Percentiles rank a stretch among this genome's conserved stretches.
Conservation (phyloP, 1,284 basidiomycete species). For the Heterobasidion parviporum region DNA sequence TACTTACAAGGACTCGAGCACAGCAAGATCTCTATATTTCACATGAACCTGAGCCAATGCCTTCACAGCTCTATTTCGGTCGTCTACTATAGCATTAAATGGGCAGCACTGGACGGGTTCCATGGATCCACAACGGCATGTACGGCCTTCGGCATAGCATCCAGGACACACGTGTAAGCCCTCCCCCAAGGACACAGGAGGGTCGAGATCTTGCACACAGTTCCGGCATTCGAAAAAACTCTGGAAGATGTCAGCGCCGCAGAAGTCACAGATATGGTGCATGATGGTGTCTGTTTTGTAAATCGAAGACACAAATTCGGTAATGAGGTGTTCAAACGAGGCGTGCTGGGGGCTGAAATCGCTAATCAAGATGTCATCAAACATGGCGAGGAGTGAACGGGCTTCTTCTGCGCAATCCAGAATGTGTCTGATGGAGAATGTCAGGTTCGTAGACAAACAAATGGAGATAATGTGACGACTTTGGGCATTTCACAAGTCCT, state of each 20-base stretch:
- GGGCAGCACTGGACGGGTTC: conserved; percentile 44
- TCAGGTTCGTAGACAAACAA: not conserved
- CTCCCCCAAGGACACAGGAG: conserved; percentile 20
- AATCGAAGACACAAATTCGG: conserved; percentile 4
- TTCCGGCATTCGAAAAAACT: conserved; percentile 62
- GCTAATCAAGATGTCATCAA: conserved; percentile 48
- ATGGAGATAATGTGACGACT: not conserved
- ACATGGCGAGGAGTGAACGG: conserved; percentile 34
- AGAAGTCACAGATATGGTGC: conserved; percentile 61
- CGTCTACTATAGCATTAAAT: conserved; percentile 26
- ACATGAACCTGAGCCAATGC: not conserved
- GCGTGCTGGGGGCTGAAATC: conserved; percentile 36
- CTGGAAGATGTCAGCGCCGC: conserved; percentile 69
- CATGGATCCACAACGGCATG: conserved; percentile 54
- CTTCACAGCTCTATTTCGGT: conserved; percentile 30
- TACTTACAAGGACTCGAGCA: not conserved
- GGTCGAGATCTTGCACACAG: conserved; percentile 24
- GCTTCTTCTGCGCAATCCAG: conserved; percentile 12
- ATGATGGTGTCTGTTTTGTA: conserved; percentile 16
- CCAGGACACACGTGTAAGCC: conserved; percentile 52
- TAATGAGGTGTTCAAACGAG: conserved; percentile 20
- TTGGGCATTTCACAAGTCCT: too few relatives aligned
- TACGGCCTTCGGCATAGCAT: conserved; percentile 71
- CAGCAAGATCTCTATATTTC: conserved; percentile 1
- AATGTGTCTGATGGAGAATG: not conserved